Evolutionary conservation across 768 basidiomycete species (phyloP).

Genomic region (Rickenella mellea): DNA sequence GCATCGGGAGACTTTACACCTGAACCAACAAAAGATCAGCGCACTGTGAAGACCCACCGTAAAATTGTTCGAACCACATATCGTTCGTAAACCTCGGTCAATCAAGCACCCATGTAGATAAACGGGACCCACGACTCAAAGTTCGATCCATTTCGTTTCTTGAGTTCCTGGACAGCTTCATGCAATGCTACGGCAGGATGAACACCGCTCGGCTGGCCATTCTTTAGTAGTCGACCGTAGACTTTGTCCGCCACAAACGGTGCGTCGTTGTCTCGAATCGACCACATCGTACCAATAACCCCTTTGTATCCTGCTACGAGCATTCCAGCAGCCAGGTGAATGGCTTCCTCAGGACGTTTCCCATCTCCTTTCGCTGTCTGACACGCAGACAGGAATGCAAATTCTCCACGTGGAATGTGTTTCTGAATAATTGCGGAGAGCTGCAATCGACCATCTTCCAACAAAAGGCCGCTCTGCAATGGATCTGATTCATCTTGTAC

Average conservation of each 20-base stretch:
- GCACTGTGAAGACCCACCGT: no score
- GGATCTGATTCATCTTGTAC: not conserved
- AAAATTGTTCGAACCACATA: no score
- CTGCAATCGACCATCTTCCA: not conserved
- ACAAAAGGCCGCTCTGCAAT: not conserved
- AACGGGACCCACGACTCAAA: no score
- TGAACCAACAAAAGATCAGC: no score
- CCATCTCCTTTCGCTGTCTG: constrained; percentile 10
- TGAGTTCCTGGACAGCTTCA: no score
- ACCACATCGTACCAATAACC: constrained; percentile 11
- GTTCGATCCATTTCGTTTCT: no score
- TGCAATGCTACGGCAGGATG: no score
- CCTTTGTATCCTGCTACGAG: constrained; percentile 21
- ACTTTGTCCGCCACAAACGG: constrained; percentile 4
- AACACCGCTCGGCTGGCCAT: no score
- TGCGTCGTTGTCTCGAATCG: constrained; percentile 3
- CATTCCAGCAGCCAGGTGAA: constrained; percentile 22
- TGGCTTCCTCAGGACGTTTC: constrained; percentile 16
- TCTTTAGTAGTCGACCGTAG: constrained; percentile 1
- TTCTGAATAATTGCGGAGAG: not conserved
- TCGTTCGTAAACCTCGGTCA: no score
- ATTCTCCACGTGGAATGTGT: not conserved
- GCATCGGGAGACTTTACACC: no score
- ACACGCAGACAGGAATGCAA: not conserved
- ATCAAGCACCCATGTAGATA: no score